Evolutionary conservation across 148 eudicot species (phyloP).

Genomic region (Camellia lanceoleosa): DNA sequence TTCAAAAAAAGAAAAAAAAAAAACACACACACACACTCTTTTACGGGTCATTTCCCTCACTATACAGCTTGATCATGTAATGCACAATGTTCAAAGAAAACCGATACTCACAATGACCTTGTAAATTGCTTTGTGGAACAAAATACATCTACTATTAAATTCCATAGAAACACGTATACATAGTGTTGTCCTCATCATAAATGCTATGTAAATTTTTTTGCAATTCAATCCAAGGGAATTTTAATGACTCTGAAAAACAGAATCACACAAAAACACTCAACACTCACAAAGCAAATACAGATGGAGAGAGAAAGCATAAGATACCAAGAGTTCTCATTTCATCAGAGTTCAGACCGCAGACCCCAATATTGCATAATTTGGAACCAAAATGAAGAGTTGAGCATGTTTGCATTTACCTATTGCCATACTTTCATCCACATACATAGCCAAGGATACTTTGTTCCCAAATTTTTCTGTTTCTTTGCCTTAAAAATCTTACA

Average conservation of each 20-base stretch:
- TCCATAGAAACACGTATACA: neutral
- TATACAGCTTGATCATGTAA: neutral
- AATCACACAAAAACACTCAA: neutral
- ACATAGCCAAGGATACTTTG: too few species aligned
- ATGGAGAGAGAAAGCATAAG: neutral
- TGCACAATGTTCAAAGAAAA: neutral
- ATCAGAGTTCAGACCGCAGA: too few species aligned
- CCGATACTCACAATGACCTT: neutral
- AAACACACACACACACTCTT: too few species aligned
- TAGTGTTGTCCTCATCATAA: neutral
- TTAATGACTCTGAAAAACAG: neutral
- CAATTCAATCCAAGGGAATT: neutral
- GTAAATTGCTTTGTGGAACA: neutral
- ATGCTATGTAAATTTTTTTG: neutral
- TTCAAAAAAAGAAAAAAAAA: too few species aligned
- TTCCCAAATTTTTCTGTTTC: too few species aligned
- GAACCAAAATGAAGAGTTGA: neutral
- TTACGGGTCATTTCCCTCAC: too few species aligned
- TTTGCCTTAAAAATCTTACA: too few species aligned
- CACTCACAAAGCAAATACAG: neutral
- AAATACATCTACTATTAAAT: neutral
- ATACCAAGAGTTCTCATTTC: neutral
- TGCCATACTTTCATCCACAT: neutral
- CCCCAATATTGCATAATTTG: neutral
- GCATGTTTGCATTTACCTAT: neutral